phyloP scores from a whole-genome alignment of 768 basidiomycete genomes.

The Mrakia blollopis region DNA sequence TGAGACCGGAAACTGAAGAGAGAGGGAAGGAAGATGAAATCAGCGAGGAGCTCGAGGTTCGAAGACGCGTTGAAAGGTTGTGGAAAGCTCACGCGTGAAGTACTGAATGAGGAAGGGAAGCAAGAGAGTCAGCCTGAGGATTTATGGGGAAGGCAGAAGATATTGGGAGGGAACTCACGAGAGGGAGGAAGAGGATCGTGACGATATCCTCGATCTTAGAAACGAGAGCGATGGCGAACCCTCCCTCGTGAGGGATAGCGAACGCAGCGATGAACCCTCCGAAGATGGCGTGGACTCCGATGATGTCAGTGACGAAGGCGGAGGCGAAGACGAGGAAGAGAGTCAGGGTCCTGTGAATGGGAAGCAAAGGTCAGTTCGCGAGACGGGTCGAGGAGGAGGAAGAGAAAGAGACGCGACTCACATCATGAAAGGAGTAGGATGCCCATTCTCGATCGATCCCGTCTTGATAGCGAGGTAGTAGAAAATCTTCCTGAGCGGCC shows the following conservation, averaged over 20 bases:
- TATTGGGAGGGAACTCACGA: constrained; percentile 45
- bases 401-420: not conserved
- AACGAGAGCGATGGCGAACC: constrained; percentile 70
- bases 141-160: not conserved
- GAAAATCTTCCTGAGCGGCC: constrained; percentile 49
- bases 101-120: constrained; percentile 51
- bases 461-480: constrained; percentile 62
- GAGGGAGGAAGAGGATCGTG: constrained; percentile 60
- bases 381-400: not conserved
- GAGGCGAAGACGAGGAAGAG: constrained; percentile 67
- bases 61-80: not conserved
- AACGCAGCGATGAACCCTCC: constrained; percentile 28
- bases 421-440: constrained; percentile 69
- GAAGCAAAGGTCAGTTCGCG: too few relatives aligned
- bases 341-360: constrained; percentile 55
- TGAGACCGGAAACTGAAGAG: constrained; percentile 60
- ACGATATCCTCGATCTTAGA: constrained; percentile 88
- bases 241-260: constrained; percentile 67
- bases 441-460: constrained; percentile 66
- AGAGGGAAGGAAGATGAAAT: not conserved
- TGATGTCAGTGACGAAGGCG: constrained; percentile 81
- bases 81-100: constrained; percentile 55
- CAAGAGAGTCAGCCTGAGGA: too few relatives aligned
- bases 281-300: constrained; percentile 52
- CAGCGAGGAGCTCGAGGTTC: not conserved